Evolutionary conservation across 177 flowering plant genomes (phyloP), one percentile per base, ranked within the genome.

Genomic region (Tripterygium wilfordii): DNA sequence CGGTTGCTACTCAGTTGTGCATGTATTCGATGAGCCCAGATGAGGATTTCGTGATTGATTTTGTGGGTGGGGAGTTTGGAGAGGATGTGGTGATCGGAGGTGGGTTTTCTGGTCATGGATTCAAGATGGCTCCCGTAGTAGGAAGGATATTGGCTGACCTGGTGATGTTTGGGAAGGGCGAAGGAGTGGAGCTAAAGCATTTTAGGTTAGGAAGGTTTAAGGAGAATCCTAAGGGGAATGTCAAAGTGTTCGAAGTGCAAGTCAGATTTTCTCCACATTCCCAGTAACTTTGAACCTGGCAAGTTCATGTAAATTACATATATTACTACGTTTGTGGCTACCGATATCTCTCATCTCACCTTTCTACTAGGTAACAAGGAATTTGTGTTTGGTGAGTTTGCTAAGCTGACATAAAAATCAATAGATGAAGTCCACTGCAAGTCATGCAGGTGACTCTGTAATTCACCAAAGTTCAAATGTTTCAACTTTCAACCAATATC

Each of bases 81-180:
- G 52, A 70, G 45, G 92, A 94, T 53, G 85, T 90, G 55, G 95
- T 81, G 51, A 38, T 89, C 3, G 97, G 75, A 0, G 94, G 92
- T 0, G 99, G 97, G 42, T 94, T 94, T 53, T 94, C 99, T 0
- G 99, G 99, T 10, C 99, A 94, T 47, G 99, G 99, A 56, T 94
- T 94, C 70, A 94, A 94, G 79, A 87, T 94, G 97, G 84, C 72
- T 3, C 96, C 99, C 16, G 66, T 62, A 26, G 68, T 89, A 22
- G 99, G 95, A 39, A 63, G 77, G 72, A 58, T 85, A 16, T 48
- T 87, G 66, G 80, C 77, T 1, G 97, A 89, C 24, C 42, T 94
- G 18, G 85, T 52, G 44, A 8, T 65, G 3, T 39, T 35, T 8
- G 97, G 88, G 29, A 70, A 71, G 43, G 79, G 76, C 6, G 14